These are phyloP conservation scores for Castanea crenata DNA, from an alignment of 306 rosid genomes.

Conservation along the genomic window DNA sequence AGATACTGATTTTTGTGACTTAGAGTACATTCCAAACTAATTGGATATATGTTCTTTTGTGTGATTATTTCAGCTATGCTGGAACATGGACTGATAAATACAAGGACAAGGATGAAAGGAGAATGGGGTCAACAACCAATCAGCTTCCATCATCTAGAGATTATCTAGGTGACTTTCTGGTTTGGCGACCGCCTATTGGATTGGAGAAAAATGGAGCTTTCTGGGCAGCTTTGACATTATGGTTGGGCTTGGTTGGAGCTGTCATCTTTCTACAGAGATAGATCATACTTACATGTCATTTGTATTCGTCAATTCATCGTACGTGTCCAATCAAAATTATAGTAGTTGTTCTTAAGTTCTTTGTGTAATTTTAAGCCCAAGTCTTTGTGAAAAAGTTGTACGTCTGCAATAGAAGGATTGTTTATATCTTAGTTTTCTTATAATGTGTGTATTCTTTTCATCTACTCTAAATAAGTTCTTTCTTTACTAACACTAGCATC, in stretches of 20 bases:
- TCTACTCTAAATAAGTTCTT: neutral
- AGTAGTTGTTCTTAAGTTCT: conserved; percentile 3
- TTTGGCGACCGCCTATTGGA: conserved; percentile 85
- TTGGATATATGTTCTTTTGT: conserved; percentile 2
- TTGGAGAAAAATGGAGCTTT: conserved; percentile 62
- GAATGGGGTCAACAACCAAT: conserved; percentile 52
- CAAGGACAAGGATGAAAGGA: conserved; percentile 62
- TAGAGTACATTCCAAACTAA: neutral
- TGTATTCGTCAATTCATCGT: conserved; percentile 26
- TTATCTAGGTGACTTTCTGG: conserved; percentile 75
- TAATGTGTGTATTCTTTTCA: neutral
- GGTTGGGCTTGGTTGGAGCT: conserved; percentile 94
- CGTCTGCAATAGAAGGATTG: neutral
- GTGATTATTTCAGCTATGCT: conserved; percentile 61
- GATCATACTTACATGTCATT: conserved; percentile 19
- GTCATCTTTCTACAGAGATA: conserved; percentile 72
- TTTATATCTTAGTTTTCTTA: neutral
- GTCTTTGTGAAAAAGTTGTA: conserved; percentile 26
- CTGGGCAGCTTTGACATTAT: conserved; percentile 80
- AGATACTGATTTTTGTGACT: neutral
- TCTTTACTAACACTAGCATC: neutral
- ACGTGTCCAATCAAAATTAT: conserved; percentile 17
- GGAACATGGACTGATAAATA: conserved; percentile 86
- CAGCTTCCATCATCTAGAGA: conserved; percentile 76
- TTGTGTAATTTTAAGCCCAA: conserved; percentile 9